A percentile compares a stretch with the other conserved stretches of the same genome.
Conservation (phyloP, 23 red algal genomes). For the Gracilaria vermiculophylla region DNA sequence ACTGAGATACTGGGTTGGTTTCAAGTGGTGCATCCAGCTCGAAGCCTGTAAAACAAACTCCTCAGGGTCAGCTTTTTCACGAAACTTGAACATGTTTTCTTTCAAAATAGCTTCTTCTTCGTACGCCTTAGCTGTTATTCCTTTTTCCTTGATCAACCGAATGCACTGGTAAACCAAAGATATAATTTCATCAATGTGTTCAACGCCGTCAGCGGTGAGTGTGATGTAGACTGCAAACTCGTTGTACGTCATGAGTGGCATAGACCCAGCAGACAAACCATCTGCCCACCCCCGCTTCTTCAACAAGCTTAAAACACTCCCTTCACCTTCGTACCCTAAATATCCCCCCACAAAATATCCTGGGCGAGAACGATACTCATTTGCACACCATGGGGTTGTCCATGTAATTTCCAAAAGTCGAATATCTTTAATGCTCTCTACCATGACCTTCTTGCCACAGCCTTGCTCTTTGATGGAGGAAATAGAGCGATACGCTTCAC, state of each 20-base stretch:
- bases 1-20: slow-evolving; percentile 57
- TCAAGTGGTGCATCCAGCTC: slow-evolving; percentile 40
- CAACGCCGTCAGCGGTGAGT: slow-evolving; percentile 75
- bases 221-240: slow-evolving; percentile 65
- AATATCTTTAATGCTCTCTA: slow-evolving; percentile 78
- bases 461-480: slow-evolving; percentile 34
- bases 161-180: slow-evolving; percentile 74
- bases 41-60: slow-evolving; percentile 51
- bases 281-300: slow-evolving; percentile 80
- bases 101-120: slow-evolving; percentile 69
- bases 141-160: slow-evolving; percentile 40
- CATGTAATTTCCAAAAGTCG: slow-evolving; percentile 70
- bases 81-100: slow-evolving; percentile 78
- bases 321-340: slow-evolving; percentile 84
- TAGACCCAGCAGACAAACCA: slow-evolving; percentile 40
- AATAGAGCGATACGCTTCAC: slow-evolving; percentile 46
- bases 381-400: slow-evolving; percentile 49
- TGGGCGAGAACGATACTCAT: slow-evolving; percentile 64
- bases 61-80: slow-evolving; percentile 62
- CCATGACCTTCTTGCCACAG: slow-evolving; percentile 21
- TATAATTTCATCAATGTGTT: slow-evolving; percentile 66
- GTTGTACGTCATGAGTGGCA: slow-evolving; percentile 45
- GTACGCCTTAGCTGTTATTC: slow-evolving; percentile 47
- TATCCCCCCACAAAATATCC: slow-evolving; percentile 63
- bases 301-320: slow-evolving; percentile 71